These are phyloP conservation scores for Lachancea meyersii DNA, from an alignment of 805 yeast genomes.

Conservation along the genomic window DNA sequence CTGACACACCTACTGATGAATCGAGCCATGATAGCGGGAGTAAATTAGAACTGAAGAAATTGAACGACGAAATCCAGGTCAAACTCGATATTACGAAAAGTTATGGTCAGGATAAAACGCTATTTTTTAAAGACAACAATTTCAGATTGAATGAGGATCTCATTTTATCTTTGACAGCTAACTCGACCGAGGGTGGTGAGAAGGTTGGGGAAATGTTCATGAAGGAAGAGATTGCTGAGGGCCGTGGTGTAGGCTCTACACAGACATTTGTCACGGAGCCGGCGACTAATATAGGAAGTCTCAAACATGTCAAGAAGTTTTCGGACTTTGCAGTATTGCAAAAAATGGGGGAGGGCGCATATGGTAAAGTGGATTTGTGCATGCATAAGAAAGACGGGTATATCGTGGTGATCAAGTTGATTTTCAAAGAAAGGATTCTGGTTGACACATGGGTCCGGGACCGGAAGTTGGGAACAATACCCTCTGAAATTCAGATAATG, in stretches of 20 bases:
- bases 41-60: constrained; percentile 1
- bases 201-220: constrained; percentile 8
- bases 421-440: constrained; percentile 83
- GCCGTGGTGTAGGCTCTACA: constrained; percentile 1
- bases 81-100: constrained; percentile 27
- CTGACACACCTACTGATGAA: constrained; percentile 6
- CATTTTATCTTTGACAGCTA: constrained; percentile 28
- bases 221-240: constrained; percentile 7
- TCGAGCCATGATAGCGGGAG: constrained; percentile 4
- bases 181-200: constrained; percentile 9
- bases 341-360: constrained; percentile 93
- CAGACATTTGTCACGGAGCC: constrained; percentile 18
- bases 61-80: constrained; percentile 17
- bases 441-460: constrained; percentile 98
- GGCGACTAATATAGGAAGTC: constrained; percentile 47
- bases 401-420: constrained; percentile 76
- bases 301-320: constrained; percentile 64
- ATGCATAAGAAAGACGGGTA: constrained; percentile 58
- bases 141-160: constrained; percentile 29
- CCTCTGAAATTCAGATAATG: constrained; percentile 93
- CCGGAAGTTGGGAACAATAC: constrained; percentile 83
- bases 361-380: constrained; percentile 86
- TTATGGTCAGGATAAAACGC: constrained; percentile 29
- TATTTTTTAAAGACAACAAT: constrained; percentile 32
- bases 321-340: constrained; percentile 65